Conservation (phyloP, 495 filamentous ascomycete species). For the Aspergillus carlsbadensis region DNA sequence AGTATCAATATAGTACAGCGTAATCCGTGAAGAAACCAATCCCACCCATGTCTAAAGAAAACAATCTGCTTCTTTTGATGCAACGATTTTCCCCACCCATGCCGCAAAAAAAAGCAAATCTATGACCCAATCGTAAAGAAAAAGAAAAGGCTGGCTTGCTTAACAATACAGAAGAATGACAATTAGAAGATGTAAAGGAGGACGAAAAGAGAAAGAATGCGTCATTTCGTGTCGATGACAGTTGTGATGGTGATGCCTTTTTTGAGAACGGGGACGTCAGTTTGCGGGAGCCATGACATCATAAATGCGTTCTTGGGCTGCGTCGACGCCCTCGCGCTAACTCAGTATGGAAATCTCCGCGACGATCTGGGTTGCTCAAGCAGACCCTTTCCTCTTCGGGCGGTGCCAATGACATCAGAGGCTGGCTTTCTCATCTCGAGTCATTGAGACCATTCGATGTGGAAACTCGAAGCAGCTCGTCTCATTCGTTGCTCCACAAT, state of each 20-base stretch:
- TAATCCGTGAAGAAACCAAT: slow-evolving; percentile 12
- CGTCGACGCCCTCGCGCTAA: slow-evolving; percentile 4
- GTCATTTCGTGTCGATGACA: slow-evolving; percentile 16
- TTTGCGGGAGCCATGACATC: slow-evolving; percentile 20
- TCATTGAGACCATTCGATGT: slow-evolving; percentile 6
- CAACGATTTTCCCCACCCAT: slow-evolving; percentile 14
- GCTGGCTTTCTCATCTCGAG: slow-evolving; percentile 22
- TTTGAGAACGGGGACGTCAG: slow-evolving; percentile 5
- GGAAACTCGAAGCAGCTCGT: not conserved
- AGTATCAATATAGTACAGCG: slow-evolving; percentile 22
- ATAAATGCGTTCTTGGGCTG: slow-evolving; percentile 17
- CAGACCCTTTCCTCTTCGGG: slow-evolving; percentile 20
- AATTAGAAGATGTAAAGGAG: slow-evolving; percentile 3
- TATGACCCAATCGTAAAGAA: not conserved
- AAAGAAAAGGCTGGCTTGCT: slow-evolving; percentile 18
- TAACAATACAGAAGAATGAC: slow-evolving; percentile 9
- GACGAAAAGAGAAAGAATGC: slow-evolving; percentile 10
- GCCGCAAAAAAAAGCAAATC: slow-evolving; percentile 4
- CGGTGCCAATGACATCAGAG: slow-evolving; percentile 26
- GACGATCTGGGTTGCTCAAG: slow-evolving; percentile 19
- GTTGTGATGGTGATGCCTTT: not conserved
- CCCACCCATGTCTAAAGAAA: slow-evolving; percentile 11
- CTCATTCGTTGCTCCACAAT: slow-evolving; percentile 12
- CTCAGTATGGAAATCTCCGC: slow-evolving; percentile 17
- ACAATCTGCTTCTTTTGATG: slow-evolving; percentile 22